Conservation (phyloP, 768 basidiomycete species). For the Erythrobasidium yunnanense region DNA sequence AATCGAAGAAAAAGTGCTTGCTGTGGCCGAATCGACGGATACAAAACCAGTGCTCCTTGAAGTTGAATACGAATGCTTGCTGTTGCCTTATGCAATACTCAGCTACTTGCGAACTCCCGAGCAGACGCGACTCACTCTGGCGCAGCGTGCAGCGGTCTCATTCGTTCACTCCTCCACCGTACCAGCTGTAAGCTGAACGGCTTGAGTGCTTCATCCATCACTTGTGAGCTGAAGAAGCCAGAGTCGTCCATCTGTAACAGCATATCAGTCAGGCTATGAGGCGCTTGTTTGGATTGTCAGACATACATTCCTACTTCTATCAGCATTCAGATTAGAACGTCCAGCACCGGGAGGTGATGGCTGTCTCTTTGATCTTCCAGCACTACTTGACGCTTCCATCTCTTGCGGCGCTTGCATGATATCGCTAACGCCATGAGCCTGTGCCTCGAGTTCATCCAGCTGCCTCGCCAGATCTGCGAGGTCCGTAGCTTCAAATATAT, state of each 20-base stretch:
- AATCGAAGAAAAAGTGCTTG: slow-evolving; percentile 25
- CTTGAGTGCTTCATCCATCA: slow-evolving; percentile 36
- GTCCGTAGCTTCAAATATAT: slow-evolving; percentile 32
- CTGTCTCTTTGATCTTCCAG: slow-evolving; percentile 1
- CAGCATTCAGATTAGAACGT: not conserved
- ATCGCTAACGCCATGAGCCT: slow-evolving; percentile 23
- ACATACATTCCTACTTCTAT: not conserved
- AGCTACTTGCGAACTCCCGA: not conserved
- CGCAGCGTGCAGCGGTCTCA: slow-evolving; percentile 14
- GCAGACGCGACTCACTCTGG: slow-evolving; percentile 35
- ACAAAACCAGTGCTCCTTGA: slow-evolving; percentile 34
- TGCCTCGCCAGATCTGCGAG: slow-evolving; percentile 34
- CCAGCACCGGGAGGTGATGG: not conserved
- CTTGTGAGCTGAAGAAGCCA: slow-evolving; percentile 34
- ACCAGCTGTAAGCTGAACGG: slow-evolving; percentile 31
- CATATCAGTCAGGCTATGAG: not conserved
- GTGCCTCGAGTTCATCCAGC: slow-evolving; percentile 34
- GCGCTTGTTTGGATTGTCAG: not conserved
- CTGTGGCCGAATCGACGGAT: not conserved
- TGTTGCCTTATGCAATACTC: not conserved
- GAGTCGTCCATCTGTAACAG: slow-evolving; percentile 33
- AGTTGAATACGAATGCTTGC: slow-evolving; percentile 36
- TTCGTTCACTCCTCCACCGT: slow-evolving; percentile 32
- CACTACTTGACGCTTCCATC: not conserved
- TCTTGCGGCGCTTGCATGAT: not conserved